phyloP scores from a whole-genome alignment of 2,329 filamentous ascomycete species.

The Alternaria solani region DNA sequence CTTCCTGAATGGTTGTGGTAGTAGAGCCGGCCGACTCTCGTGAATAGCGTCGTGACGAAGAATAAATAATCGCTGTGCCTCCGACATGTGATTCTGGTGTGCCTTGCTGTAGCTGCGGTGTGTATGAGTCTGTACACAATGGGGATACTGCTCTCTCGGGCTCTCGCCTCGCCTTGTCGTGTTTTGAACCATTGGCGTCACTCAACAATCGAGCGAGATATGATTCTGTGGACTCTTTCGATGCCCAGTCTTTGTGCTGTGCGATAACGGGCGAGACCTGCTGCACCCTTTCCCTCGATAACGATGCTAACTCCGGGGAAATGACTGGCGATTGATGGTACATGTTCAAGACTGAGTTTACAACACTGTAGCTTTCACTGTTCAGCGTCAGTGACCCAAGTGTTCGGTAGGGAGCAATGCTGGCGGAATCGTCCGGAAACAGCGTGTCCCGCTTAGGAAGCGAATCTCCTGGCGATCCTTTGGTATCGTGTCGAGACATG shows the following conservation, averaged over 20 bases:
- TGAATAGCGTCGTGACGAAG: constrained; percentile 44
- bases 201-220: constrained; percentile 60
- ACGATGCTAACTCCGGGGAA: constrained; percentile 51
- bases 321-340: constrained; percentile 51
- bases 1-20: constrained; percentile 45
- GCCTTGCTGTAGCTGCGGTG: constrained; percentile 32
- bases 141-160: constrained; percentile 15
- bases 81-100: constrained; percentile 34
- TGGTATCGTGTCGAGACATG: constrained; percentile 39
- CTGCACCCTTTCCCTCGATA: constrained; percentile 53
- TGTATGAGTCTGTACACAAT: constrained; percentile 26
- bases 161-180: constrained; percentile 20
- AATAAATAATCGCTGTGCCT: constrained; percentile 51
- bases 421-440: constrained; percentile 50
- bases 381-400: constrained; percentile 46
- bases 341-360: constrained; percentile 52
- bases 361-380: constrained; percentile 55
- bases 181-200: constrained; percentile 46
- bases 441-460: constrained; percentile 46
- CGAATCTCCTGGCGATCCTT: constrained; percentile 44
- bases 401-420: constrained; percentile 45
- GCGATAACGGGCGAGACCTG: constrained; percentile 62
- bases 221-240: constrained; percentile 63
- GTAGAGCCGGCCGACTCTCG: constrained; percentile 43
- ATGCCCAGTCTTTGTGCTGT: constrained; percentile 63